These are phyloP conservation scores for Pyrenophora graminea DNA, from an alignment of 2,329 filamentous ascomycete genomes.

Conservation along the genomic window DNA sequence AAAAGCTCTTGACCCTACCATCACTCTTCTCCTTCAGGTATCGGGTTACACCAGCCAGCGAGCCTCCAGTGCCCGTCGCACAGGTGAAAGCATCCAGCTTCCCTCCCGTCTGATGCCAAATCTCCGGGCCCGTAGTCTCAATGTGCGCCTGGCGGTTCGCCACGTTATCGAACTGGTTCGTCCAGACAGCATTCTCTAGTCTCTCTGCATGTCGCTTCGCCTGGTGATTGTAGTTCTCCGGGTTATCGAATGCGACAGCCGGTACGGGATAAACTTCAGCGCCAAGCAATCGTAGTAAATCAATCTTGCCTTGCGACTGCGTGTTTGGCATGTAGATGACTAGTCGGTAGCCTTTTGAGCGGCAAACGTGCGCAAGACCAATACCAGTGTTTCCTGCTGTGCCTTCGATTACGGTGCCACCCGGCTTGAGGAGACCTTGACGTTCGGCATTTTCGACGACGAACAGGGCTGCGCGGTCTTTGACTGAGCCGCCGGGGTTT, in stretches of 20 bases:
- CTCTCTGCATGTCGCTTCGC: slow-evolving; percentile 85
- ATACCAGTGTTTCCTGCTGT: slow-evolving; percentile 98
- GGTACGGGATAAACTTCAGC: slow-evolving; percentile 96
- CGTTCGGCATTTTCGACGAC: slow-evolving; percentile 94
- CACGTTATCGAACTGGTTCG: slow-evolving; percentile 97
- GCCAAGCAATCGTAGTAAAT: slow-evolving; percentile 84
- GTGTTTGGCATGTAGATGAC: slow-evolving; percentile 99
- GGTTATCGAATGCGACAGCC: slow-evolving; percentile 92
- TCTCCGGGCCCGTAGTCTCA: slow-evolving; percentile 95
- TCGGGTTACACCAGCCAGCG: slow-evolving; percentile 83
- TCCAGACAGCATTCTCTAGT: slow-evolving; percentile 91
- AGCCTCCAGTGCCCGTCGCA: slow-evolving; percentile 90
- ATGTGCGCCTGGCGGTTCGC: slow-evolving; percentile 94
- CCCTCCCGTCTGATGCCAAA: slow-evolving; percentile 89
- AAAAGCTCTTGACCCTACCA: slow-evolving; percentile 80
- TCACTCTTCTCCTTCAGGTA: slow-evolving; percentile 83
- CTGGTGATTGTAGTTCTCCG: slow-evolving; percentile 97
- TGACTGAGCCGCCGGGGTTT: slow-evolving; percentile 95
- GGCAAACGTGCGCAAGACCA: slow-evolving; percentile 93
- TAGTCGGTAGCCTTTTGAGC: slow-evolving; percentile 86
- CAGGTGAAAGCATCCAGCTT: slow-evolving; percentile 93
- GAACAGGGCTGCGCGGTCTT: slow-evolving; percentile 93
- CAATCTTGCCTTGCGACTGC: slow-evolving; percentile 96
- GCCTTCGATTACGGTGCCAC: slow-evolving; percentile 94
- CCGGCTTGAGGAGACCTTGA: slow-evolving; percentile 76